phyloP scores from a whole-genome alignment of 805 yeast genomes.

The Candida schatavii region DNA sequence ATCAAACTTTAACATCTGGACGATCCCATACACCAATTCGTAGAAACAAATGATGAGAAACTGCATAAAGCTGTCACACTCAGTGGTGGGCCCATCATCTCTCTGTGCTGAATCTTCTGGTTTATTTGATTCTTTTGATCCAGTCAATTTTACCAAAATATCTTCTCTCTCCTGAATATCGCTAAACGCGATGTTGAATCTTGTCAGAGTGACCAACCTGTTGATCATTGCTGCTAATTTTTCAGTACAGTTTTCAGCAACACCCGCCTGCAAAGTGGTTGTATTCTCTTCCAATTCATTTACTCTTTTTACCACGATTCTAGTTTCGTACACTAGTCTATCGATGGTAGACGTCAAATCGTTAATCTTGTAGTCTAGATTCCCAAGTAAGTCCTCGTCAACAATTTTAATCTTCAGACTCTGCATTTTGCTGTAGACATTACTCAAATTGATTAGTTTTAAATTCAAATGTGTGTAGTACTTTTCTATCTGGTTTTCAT shows the following conservation, averaged over 20 bases:
- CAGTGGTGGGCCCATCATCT: not conserved
- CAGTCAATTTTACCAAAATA: conserved; percentile 27
- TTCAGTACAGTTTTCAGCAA: conserved; percentile 24
- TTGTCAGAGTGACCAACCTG: conserved; percentile 25
- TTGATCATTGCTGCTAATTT: conserved; percentile 26
- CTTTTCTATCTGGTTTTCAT: conserved; percentile 13
- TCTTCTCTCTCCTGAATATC: conserved; percentile 26
- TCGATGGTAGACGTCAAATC: conserved; percentile 35
- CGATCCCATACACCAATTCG: conserved; percentile 30
- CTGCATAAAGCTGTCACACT: conserved; percentile 14
- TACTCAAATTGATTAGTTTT: conserved; percentile 28
- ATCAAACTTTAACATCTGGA: conserved; percentile 36
- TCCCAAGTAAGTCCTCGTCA: conserved; percentile 27
- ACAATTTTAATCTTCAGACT: conserved; percentile 20
- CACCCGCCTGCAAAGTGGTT: conserved; percentile 23
- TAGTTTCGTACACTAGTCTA: conserved; percentile 37
- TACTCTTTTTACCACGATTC: conserved; percentile 38
- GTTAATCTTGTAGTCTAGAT: conserved; percentile 26
- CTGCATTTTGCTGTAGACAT: conserved; percentile 24
- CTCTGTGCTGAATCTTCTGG: not conserved
- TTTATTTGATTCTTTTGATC: conserved; percentile 10
- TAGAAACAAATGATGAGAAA: conserved; percentile 28
- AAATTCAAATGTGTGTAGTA: conserved; percentile 26
- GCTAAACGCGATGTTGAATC: conserved; percentile 29
- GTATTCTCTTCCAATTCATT: conserved; percentile 39